Evolutionary conservation across 257 asterid genomes (phyloP).

Genomic region (Lycium barbarum): DNA sequence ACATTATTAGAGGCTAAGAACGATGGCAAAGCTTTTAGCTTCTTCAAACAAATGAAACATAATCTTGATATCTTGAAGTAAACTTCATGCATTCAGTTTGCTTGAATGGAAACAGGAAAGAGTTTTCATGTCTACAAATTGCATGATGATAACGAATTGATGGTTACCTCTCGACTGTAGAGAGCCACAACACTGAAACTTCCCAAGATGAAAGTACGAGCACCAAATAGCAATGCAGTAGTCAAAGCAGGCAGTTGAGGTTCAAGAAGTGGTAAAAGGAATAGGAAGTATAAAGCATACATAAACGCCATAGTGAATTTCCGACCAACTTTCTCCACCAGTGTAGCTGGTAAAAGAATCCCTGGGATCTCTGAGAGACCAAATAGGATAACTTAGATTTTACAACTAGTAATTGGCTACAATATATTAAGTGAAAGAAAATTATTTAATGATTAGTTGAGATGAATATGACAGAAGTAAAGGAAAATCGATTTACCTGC

Average conservation of each 20-base stretch:
- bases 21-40: neutral
- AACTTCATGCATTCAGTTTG: neutral
- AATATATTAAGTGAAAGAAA: neutral
- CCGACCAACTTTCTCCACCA: conserved; percentile 74
- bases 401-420: neutral
- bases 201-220: conserved; percentile 68
- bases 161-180: conserved; percentile 72
- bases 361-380: conserved; percentile 79
- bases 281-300: conserved; percentile 49
- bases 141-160: neutral
- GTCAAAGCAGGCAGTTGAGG: neutral
- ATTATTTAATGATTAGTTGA: neutral
- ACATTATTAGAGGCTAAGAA: neutral
- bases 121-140: neutral
- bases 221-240: neutral
- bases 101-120: neutral
- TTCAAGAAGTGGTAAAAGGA: conserved; percentile 61
- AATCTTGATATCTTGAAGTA: neutral
- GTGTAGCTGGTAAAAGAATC: conserved; percentile 57
- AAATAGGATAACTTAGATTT: conserved; percentile 21
- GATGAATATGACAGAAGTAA: neutral
- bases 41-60: neutral
- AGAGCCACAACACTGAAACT: conserved; percentile 57
- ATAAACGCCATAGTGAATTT: conserved; percentile 61
- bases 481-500: conserved; percentile 58